Conservation (phyloP, 495 filamentous ascomycete genomes). For the Xylaria telfairii region DNA sequence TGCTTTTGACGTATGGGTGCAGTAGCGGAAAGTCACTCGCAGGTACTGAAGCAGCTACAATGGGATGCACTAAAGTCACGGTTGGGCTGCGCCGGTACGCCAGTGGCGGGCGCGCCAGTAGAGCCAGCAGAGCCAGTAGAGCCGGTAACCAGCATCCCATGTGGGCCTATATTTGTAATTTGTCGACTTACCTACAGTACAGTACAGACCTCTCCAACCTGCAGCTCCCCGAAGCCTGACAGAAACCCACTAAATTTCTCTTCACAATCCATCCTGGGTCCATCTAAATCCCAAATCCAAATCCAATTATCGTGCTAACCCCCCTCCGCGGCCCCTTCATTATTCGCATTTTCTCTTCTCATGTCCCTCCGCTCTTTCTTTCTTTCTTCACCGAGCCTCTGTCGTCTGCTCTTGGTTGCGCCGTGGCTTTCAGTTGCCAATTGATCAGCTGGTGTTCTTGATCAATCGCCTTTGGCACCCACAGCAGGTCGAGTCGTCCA, state of each 20-base stretch:
- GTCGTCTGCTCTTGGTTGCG: background rate
- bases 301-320: background rate
- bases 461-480: constrained; percentile 12
- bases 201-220: background rate
- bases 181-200: no score
- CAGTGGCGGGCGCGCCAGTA: background rate
- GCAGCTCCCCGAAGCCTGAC: constrained; percentile 6
- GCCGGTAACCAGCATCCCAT: background rate
- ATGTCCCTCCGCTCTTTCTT: background rate
- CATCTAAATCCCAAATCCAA: constrained; percentile 16
- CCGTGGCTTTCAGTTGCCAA: background rate
- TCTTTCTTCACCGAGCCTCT: background rate
- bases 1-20: background rate
- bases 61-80: background rate
- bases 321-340: background rate
- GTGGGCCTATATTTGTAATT: constrained; percentile 24
- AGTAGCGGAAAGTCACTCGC: background rate
- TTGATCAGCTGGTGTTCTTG: constrained; percentile 13
- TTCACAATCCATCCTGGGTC: constrained; percentile 2
- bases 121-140: background rate
- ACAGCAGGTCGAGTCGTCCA: constrained; percentile 2
- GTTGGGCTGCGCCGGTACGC: background rate
- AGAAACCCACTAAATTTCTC: constrained; percentile 23
- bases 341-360: background rate
- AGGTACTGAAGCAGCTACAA: background rate